Evolutionary conservation across 805 yeast species (phyloP).

Genomic region (Kuraishia floccosa): DNA sequence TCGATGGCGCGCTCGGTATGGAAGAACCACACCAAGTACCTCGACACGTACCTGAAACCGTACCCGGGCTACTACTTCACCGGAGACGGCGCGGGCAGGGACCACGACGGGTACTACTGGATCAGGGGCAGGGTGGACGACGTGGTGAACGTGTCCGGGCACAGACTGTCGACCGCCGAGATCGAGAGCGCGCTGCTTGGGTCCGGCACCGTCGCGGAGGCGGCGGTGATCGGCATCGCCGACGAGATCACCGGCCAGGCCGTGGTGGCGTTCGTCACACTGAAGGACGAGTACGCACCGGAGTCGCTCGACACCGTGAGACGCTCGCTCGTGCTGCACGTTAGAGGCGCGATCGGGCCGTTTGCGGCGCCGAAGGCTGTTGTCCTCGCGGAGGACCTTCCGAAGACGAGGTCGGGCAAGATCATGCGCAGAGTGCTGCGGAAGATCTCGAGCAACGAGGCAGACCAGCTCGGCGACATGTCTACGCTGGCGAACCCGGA

Average conservation of each 20-base stretch:
- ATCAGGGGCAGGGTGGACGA: conserved; percentile 98
- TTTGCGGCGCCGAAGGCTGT: conserved; percentile 90
- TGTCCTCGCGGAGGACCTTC: conserved; percentile 81
- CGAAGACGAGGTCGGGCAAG: conserved; percentile 97
- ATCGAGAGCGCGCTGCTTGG: conserved; percentile 86
- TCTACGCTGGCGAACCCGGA: conserved; percentile 83
- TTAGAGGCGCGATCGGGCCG: conserved; percentile 85
- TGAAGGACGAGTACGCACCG: conserved; percentile 40
- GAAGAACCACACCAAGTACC: conserved; percentile 75
- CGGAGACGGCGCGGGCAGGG: conserved; percentile 98
- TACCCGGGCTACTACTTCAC: conserved; percentile 92
- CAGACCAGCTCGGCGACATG: conserved; percentile 84
- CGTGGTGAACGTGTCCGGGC: conserved; percentile 96
- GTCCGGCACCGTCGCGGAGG: conserved; percentile 74
- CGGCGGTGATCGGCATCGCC: conserved; percentile 93
- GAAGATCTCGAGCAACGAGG: conserved; percentile 87
- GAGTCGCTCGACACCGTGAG: conserved; percentile 45
- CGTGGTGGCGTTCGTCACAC: conserved; percentile 85
- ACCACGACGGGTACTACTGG: conserved; percentile 94
- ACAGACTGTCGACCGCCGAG: conserved; percentile 96
- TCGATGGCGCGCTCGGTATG: conserved; percentile 97
- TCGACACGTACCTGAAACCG: conserved; percentile 88
- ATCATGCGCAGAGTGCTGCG: conserved; percentile 97
- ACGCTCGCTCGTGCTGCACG: conserved; percentile 74
- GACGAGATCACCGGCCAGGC: conserved; percentile 98